Evolutionary conservation across 2,329 filamentous ascomycete species (phyloP), one percentile per base, ranked within the genome.

Genomic region (Thelonectria discophora): DNA sequence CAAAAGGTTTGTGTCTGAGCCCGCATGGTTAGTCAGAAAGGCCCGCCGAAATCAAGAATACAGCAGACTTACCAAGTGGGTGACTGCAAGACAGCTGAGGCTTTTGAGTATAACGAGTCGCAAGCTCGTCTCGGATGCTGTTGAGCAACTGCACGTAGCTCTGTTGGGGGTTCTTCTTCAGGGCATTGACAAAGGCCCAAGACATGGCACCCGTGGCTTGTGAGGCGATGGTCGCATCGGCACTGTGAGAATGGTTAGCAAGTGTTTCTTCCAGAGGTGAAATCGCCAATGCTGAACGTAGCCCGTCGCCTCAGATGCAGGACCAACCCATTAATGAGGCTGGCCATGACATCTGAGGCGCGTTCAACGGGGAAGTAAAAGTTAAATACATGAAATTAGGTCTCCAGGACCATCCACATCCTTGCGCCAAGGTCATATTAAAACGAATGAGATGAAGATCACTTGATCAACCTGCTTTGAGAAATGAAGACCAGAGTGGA

Each of bases 201-300:
- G 93, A 97, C 95, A 99, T 98, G 74, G 95, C 95, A 54, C 95
- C 95, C 0, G 95, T 98, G 27, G 95, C 94, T 79, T 97, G 87
- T 53, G 93, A 90, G 37, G 86, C 88, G 71, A 98, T 97, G 18
- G 88, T 91, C n/a, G 94, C 94, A 76, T 99, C 95, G 78, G 93
- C 91, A 67, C 93, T 97, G 71, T 50, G 48, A 56, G 18, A 3
- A 15, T 46, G 21, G 65, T 72, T 63, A 73, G 68, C 57, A 21
- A 21, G n/a, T 45, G 43, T 21, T 34, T 21, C 21, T 46, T 3
- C 51, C 37, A 39, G 20, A 10, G 18, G 18, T 24, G 10, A 11
- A 30, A 15, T 12, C 17, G 9, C n/a, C n/a, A 20, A 47, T 69
- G 66, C 61, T 75, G 72, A 82, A 83, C 81, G 79, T 73, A 73